These are phyloP conservation scores for Gryganskiella cystojenkinii DNA, from an alignment of 192 early-diverging fungal genomes.

Conservation along the genomic window DNA sequence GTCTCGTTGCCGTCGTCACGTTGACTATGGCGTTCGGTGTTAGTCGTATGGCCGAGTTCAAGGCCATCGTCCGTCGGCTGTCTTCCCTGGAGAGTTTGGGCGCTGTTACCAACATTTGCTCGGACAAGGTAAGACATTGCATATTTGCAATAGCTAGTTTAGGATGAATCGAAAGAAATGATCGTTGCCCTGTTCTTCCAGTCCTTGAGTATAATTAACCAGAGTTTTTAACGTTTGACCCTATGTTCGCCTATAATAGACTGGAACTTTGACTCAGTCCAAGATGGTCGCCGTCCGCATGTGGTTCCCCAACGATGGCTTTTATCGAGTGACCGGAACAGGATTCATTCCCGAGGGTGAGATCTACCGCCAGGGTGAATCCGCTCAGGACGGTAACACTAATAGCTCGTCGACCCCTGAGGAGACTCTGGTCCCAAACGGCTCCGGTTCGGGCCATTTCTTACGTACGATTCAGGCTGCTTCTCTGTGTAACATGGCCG, in stretches of 20 bases:
- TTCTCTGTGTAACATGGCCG: constrained; percentile 88
- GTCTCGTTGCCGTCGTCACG: constrained; percentile 90
- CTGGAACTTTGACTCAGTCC: constrained; percentile 92
- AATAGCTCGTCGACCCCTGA: too few relatives aligned
- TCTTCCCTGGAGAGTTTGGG: constrained; percentile 91
- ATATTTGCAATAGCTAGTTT: too few relatives aligned
- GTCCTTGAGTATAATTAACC: too few relatives aligned
- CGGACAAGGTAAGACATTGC: constrained; percentile 71
- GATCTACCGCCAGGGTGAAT: constrained; percentile 30
- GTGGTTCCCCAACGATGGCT: constrained; percentile 81
- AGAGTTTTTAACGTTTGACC: too few relatives aligned
- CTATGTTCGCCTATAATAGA: constrained; percentile 30
- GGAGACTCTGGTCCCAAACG: constrained; percentile 44
- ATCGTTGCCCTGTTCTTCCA: too few relatives aligned
- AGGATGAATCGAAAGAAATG: too few relatives aligned
- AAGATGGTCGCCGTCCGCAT: constrained; percentile 92
- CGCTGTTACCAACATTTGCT: constrained; percentile 93
- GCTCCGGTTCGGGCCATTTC: constrained; percentile 47
- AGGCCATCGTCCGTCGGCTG: constrained; percentile 90
- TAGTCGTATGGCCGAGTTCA: constrained; percentile 79
- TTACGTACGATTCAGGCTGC: constrained; percentile 65
- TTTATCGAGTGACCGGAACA: constrained; percentile 75
- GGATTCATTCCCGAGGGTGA: constrained; percentile 70
- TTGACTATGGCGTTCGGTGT: constrained; percentile 95
- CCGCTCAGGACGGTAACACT: constrained; percentile 13